phyloP scores from a whole-genome alignment of 192 early-diverging fungal genomes.

The Funneliformis geosporum region DNA sequence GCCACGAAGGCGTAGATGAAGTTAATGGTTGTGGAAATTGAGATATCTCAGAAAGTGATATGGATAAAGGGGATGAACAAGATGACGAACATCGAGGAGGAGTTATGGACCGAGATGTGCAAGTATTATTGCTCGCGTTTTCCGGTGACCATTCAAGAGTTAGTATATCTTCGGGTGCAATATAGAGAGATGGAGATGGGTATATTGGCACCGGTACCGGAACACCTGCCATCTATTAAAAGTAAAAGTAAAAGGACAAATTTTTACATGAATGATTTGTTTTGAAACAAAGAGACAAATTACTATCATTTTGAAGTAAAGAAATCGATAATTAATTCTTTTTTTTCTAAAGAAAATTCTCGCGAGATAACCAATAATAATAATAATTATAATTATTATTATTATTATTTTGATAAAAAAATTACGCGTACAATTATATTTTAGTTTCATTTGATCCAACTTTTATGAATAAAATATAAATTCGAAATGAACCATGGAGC shows the following conservation, averaged over 20 bases:
- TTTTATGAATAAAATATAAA: no score
- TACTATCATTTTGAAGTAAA: no score
- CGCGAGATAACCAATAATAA: no score
- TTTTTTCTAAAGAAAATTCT: no score
- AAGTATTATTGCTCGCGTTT: constrained; percentile 35
- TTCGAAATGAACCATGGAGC: no score
- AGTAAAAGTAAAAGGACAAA: neutral
- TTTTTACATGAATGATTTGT: neutral
- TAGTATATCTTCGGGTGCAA: constrained; percentile 51
- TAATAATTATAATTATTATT: no score
- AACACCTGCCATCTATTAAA: constrained; percentile 39
- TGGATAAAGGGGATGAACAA: constrained; percentile 44
- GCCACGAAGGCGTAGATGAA: neutral
- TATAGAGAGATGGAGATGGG: constrained; percentile 55
- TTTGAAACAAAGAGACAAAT: neutral
- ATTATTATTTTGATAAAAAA: no score
- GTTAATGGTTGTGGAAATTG: neutral
- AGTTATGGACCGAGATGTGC: constrained; percentile 38
- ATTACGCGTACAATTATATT: no score
- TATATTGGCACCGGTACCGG: constrained; percentile 50
- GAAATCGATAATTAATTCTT: no score
- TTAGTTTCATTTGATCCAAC: no score
- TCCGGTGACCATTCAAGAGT: constrained; percentile 49
- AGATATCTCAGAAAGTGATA: constrained; percentile 2
- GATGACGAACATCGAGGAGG: constrained; percentile 41